Base-by-base conservation (phyloP, 1,284 basidiomycete genomes). In the Cryptococcus deneoformans region DNA sequence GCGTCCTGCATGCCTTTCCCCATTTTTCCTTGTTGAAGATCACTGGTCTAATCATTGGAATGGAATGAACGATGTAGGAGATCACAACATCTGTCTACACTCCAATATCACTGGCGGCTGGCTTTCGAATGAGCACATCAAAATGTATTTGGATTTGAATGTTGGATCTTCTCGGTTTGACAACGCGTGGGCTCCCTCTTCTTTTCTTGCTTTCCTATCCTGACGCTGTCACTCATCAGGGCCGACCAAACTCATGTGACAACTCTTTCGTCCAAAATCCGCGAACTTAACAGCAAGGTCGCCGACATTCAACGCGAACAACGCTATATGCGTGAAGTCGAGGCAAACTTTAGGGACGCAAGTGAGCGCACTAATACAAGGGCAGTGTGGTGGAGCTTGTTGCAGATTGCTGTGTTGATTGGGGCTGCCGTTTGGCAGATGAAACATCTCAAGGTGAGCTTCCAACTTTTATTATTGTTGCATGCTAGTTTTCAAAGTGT, bases 281-380 rank as follows among this genome's bases (percentile, higher is more conserved):
- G 90, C 37, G 94, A 98, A 65, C 81, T 99, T 56, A 99, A 98
- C 78, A 83, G 86, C 65, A 94, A 93, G 76, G 81, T 99, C 53
- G 87, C 90, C 72, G 93, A 97, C 71, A 89, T 99, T 63, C 83
- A 92, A 55, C 83, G 92, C 46, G 96, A 99, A 78, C 96, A 99
- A 80, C 92, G 96, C 76, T 99, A 96, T 74, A 94, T 99, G 81
- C 84, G 96, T 46, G 95, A 99, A 76, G 82, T 92, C 58, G 96
- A 99, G 79, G 83, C 88, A n/a, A 86, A 88, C 64, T 99, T 91
- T 75, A 82, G 96, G 45, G 81, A 95, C 76, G 77, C 97, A 59
- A 92, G 89, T 67, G 96, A 99, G 79, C 72, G 79, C 36, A 94
- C 91, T 38, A 99, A 99, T 78, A 78, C 87, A 35, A 82, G 87